Conservation (phyloP, 129 eudicot genomes). For the Helianthus annuus region HanXRQr2.0-SUNRISE NC_035436.2:172910063-172910562, state of each 20-base stretch:
- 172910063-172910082: slow-evolving; percentile 91
- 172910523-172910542: slow-evolving; percentile 33
- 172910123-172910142: slow-evolving; percentile 57
- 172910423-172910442: slow-evolving; percentile 22
- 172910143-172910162: slow-evolving; percentile 53
- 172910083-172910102: slow-evolving; percentile 77
- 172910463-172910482: slow-evolving; percentile 28
- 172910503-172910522: slow-evolving; percentile 4
- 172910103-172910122: slow-evolving; percentile 80
- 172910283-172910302: slow-evolving; percentile 42
- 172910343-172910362: slow-evolving; percentile 28
- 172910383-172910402: slow-evolving; percentile 20
- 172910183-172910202: slow-evolving; percentile 52
- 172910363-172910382: slow-evolving; percentile 33
- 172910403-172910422: slow-evolving; percentile 9
- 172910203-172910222: slow-evolving; percentile 39
- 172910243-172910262: slow-evolving; percentile 35
- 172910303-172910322: slow-evolving; percentile 41
- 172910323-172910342: slow-evolving; percentile 46
- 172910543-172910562: slow-evolving; percentile 14
- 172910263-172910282: slow-evolving; percentile 39
- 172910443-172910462: slow-evolving; percentile 30
- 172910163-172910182: slow-evolving; percentile 85
- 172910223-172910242: slow-evolving; percentile 35
- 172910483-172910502: slow-evolving; percentile 36